Evolutionary conservation across 192 early-diverging fungal genomes (phyloP).

Genomic region (Coemansia sp.): DNA sequence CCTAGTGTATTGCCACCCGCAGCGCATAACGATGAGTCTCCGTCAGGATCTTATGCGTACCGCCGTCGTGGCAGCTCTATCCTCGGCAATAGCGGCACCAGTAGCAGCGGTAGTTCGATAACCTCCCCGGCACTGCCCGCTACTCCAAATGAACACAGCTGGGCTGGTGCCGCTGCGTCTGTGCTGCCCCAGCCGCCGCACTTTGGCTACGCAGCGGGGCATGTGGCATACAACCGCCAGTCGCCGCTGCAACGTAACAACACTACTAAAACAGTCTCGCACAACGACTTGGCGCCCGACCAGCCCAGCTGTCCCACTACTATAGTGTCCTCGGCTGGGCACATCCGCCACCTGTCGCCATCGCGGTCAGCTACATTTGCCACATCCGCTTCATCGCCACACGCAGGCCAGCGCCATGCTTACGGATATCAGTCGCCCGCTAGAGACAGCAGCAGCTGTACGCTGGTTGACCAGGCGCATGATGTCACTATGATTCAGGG

Average conservation of each 20-base stretch:
- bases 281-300: constrained; percentile 29
- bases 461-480: neutral
- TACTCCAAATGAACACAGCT: constrained; percentile 1
- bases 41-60: constrained; percentile 12
- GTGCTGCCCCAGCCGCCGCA: neutral
- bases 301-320: neutral
- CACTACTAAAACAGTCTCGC: constrained; percentile 37
- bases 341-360: constrained; percentile 12
- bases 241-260: constrained; percentile 24
- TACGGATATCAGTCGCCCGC: neutral
- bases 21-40: neutral
- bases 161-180: neutral
- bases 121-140: constrained; percentile 14
- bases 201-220: neutral
- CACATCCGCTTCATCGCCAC: neutral
- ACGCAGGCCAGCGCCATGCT: neutral
- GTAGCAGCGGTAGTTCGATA: constrained; percentile 29
- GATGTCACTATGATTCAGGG: neutral
- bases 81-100: constrained; percentile 13
- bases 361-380: constrained; percentile 20
- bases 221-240: neutral
- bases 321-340: neutral
- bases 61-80: constrained; percentile 18
- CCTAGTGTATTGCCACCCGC: neutral
- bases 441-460: constrained; percentile 8